Evolutionary conservation across 345 rosid genomes (phyloP).

Genomic region (Jatropha curcas): DNA sequence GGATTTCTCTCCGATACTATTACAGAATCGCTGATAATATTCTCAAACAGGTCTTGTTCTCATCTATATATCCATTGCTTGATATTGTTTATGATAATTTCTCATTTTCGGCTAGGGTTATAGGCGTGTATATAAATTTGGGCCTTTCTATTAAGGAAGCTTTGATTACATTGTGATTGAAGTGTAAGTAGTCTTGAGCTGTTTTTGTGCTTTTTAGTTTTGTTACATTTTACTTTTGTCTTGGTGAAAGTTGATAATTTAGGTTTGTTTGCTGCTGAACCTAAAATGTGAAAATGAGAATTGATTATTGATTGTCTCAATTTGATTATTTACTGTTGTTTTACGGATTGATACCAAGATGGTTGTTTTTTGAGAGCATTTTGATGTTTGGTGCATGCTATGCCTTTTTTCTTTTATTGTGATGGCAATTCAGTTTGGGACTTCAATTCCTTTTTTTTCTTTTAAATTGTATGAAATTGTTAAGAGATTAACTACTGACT

Average conservation of each 20-base stretch:
- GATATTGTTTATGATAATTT: not conserved
- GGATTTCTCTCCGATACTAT: slow-evolving; percentile 77
- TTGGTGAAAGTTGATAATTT: not conserved
- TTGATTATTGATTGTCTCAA: not conserved
- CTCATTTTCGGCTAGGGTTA: not conserved
- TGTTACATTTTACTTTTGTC: not conserved
- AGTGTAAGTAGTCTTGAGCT: slow-evolving; percentile 1
- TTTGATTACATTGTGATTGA: slow-evolving; percentile 6
- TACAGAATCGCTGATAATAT: slow-evolving; percentile 86
- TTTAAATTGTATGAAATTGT: not conserved
- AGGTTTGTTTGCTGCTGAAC: not conserved
- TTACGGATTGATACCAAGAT: no score
- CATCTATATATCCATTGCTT: not conserved
- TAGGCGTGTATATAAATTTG: not conserved
- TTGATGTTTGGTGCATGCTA: not conserved
- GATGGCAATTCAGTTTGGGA: not conserved
- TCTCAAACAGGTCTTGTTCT: slow-evolving; percentile 69
- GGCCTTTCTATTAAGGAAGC: not conserved
- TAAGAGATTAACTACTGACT: not conserved
- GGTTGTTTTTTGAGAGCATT: not conserved
- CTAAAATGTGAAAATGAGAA: slow-evolving; percentile 2
- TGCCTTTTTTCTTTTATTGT: not conserved
- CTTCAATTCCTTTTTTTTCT: no score
- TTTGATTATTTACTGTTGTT: not conserved
- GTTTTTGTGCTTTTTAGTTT: not conserved